Base-by-base conservation (phyloP, 805 yeast species). In the Starmerella ratchasimensis region DNA sequence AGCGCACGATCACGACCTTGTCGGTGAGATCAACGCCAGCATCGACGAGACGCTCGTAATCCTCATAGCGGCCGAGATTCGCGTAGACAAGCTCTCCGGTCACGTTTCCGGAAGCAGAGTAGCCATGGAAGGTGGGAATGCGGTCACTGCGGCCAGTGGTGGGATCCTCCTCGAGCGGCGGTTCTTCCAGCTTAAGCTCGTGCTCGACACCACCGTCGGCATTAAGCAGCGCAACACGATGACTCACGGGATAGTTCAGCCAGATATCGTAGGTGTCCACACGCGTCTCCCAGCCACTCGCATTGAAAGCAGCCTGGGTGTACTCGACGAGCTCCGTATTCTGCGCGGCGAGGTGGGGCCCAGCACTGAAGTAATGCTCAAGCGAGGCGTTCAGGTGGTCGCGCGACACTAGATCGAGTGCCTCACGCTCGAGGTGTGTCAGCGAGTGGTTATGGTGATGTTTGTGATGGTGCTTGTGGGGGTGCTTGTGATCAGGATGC, bases 51-150 rank as follows among this genome's bases (percentile, higher is more conserved):
- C 53, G 41, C 19, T 66, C 68, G 41, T 69, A 80, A 51, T 80
- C 90, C 35, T 66, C 66, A 37, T 58, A 61, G 3, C 72, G 65
- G 39, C 90, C 90, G 55, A 72, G 76, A 54, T 80, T 76, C 33
- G 74, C 82, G 54, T 70, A 80, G 4, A 80, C 66, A 42, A 67
- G 71, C 43, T 69, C 60, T 1, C 74, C 79, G 4, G 83, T 76
- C 31, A 74, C 80, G 48, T 78, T 76, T 28, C 90, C 93, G 39
- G 69, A 66, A 8, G 80, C 84, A 4, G 81, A 73, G 50, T 76
- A 80, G 1, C 82, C 84, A 52, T 76, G 76, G 61, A 80, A 80
- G 0, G 83, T 74, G 11, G 84, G 86, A 19, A 76, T 67, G 25
- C 65, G 56, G 42, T 66, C 70, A 21, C 62, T 62, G n/a, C 55